phyloP scores from a whole-genome alignment of 106 monocot genomes.

The Amphibolis antarctica region DNA sequence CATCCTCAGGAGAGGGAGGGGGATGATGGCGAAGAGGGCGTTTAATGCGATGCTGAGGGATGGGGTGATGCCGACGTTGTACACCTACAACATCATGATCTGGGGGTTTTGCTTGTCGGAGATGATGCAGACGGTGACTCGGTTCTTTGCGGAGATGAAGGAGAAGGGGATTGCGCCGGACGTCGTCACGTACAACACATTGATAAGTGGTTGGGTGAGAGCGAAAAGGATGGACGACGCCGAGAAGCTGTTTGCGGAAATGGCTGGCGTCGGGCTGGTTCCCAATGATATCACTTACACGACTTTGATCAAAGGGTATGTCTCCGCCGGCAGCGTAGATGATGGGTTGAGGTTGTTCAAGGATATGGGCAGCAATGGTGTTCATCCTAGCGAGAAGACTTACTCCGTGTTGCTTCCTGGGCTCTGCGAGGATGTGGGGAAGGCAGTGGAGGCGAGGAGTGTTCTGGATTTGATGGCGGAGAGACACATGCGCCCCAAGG shows the following conservation, averaged over 20 bases:
- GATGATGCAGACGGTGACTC: constrained; percentile 59
- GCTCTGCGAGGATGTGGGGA: constrained; percentile 46
- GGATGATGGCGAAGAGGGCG: constrained; percentile 68
- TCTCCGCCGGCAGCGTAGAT: constrained; percentile 31
- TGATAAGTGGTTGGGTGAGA: constrained; percentile 25
- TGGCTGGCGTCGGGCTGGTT: background rate
- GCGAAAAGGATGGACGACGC: constrained; percentile 27
- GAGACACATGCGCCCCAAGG: constrained; percentile 44
- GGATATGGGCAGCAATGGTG: constrained; percentile 50
- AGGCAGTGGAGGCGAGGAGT: constrained; percentile 37
- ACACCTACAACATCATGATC: constrained; percentile 69
- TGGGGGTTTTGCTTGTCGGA: constrained; percentile 88
- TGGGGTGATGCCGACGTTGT: constrained; percentile 48
- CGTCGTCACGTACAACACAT: constrained; percentile 30
- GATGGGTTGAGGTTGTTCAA: constrained; percentile 49
- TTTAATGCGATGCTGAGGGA: constrained; percentile 77
- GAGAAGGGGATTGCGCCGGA: constrained; percentile 41
- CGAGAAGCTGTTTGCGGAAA: constrained; percentile 20
- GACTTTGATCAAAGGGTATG: constrained; percentile 79
- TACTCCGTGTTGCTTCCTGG: constrained; percentile 74
- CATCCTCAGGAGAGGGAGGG: constrained; percentile 66
- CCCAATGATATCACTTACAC: constrained; percentile 74
- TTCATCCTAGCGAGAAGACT: constrained; percentile 46
- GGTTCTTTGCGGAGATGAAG: constrained; percentile 82
- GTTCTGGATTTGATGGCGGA: constrained; percentile 68